Base-by-base conservation (phyloP, 23 red algal species). In the Gracilariopsis chorda region DNA sequence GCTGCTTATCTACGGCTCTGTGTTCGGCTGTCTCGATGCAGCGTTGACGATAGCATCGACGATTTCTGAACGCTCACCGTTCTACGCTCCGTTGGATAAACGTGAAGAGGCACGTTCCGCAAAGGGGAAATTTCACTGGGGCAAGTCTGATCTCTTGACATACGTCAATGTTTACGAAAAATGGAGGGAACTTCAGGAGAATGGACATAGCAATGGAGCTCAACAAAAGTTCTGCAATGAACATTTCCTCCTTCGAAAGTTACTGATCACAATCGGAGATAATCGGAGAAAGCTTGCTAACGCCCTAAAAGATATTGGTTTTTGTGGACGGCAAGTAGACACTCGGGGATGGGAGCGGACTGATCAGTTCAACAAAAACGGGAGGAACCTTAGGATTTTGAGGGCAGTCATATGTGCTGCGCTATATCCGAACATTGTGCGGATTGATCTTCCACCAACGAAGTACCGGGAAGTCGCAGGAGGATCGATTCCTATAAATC, bases 11-110 rank as follows among this genome's bases (percentile, higher is more conserved):
- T 98, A 89, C 44, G 91, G 91, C 27, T 72, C 87, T 29, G 67
- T 98, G 39, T 94, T 98, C 78, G 77, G 90, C 52, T 90, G 84
- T 86, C 39, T 86, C 34, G 82, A 93, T 73, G 72, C 90, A 47
- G 57, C 35, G 20, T 80, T 98, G 35, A 92, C 95, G 7, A 59
- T 90, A 21, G 95, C 88, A 8, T 86, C 95, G 28, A 87, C 86
- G 28, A 19, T 96, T 2, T 72, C 84, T 7, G 94, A 92, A 51
- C 83, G 84, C 23, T 74, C 88, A 11, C 94, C 94, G 20, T 93
- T 98, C 51, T 93, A 77, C 69, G 51, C 93, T 74, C 80, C 86
- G 29, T 83, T 74, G n/a, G 72, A 82, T 23, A 93, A 57, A 40
- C 71, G 85, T 52, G 85, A 87, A 44, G 71, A 77, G 34, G 61